These are phyloP conservation scores for Cryptococcus floricola DNA, from an alignment of 1,284 basidiomycete species.

Conservation along the genomic window DNA sequence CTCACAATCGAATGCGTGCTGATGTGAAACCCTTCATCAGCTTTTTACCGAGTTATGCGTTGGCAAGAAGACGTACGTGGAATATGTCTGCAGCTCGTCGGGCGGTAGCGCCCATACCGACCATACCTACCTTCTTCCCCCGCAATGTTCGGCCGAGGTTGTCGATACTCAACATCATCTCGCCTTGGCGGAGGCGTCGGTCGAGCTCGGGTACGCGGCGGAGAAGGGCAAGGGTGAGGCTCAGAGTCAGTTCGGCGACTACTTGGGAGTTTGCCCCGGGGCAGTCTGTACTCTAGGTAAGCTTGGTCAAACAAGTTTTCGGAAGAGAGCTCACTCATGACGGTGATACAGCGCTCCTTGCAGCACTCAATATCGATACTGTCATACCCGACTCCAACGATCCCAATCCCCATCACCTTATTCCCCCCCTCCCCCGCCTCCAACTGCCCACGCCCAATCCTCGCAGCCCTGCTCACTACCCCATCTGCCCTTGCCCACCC, in stretches of 20 bases:
- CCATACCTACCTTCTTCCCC: slow-evolving; percentile 39
- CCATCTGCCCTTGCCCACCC: slow-evolving; percentile 15
- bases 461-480: slow-evolving; percentile 29
- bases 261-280: slow-evolving; percentile 50
- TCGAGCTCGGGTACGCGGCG: slow-evolving; percentile 55
- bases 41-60: too few relatives aligned
- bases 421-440: slow-evolving; percentile 33
- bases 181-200: slow-evolving; percentile 55
- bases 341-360: slow-evolving; percentile 54
- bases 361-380: slow-evolving; percentile 47
- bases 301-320: neutral
- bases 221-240: slow-evolving; percentile 56
- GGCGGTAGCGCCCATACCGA: slow-evolving; percentile 49
- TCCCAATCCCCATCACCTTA: slow-evolving; percentile 23
- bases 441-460: slow-evolving; percentile 3
- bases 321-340: slow-evolving; percentile 48
- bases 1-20: slow-evolving; percentile 15
- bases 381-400: slow-evolving; percentile 39
- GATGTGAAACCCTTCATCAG: neutral
- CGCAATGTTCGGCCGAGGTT: slow-evolving; percentile 45
- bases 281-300: slow-evolving; percentile 7
- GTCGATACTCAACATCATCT: slow-evolving; percentile 56
- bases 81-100: slow-evolving; percentile 14
- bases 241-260: slow-evolving; percentile 54
- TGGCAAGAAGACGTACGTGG: slow-evolving; percentile 8